Percentiles rank a stretch among this genome's conserved stretches.
Evolutionary conservation across 2,329 filamentous ascomycete species (phyloP).

Genomic region (Cadophora gregata): DNA sequence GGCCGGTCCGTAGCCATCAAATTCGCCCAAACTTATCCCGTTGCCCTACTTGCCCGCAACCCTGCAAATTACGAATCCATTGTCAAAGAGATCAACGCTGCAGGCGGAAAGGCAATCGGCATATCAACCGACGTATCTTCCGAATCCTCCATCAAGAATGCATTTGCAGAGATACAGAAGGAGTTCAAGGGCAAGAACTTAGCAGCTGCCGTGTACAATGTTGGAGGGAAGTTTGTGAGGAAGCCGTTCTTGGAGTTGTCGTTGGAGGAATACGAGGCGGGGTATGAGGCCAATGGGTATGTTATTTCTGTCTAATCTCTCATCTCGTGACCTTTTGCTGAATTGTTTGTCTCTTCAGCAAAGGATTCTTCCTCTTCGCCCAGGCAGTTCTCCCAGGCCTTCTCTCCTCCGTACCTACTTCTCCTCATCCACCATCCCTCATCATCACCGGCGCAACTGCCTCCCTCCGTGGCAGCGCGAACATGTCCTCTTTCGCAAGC

Average conservation of each 20-base stretch:
- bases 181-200: constrained; percentile 61
- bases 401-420: constrained; percentile 60
- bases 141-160: constrained; percentile 55
- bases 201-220: constrained; percentile 75
- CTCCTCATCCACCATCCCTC: constrained; percentile 73
- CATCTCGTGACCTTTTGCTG: neutral
- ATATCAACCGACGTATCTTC: constrained; percentile 70
- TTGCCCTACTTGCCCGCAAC: constrained; percentile 75
- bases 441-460: constrained; percentile 90
- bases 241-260: constrained; percentile 66
- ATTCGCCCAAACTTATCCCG: constrained; percentile 70
- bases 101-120: constrained; percentile 73
- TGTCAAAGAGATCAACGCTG: constrained; percentile 69
- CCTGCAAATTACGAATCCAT: constrained; percentile 69
- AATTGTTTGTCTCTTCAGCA: constrained; percentile 26
- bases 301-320: constrained; percentile 32
- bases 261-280: constrained; percentile 55
- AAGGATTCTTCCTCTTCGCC: constrained; percentile 77
- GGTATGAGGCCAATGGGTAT: constrained; percentile 56
- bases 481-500: constrained; percentile 73
- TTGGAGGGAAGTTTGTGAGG: constrained; percentile 54
- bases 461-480: constrained; percentile 73
- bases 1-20: constrained; percentile 58
- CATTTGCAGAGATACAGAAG: constrained; percentile 66
- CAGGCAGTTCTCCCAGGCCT: constrained; percentile 74